A percentile compares a stretch with the other conserved stretches of the same genome.
Conservation (phyloP, 176 grass and related monocot species). For the Oryza coarctata region DNA sequence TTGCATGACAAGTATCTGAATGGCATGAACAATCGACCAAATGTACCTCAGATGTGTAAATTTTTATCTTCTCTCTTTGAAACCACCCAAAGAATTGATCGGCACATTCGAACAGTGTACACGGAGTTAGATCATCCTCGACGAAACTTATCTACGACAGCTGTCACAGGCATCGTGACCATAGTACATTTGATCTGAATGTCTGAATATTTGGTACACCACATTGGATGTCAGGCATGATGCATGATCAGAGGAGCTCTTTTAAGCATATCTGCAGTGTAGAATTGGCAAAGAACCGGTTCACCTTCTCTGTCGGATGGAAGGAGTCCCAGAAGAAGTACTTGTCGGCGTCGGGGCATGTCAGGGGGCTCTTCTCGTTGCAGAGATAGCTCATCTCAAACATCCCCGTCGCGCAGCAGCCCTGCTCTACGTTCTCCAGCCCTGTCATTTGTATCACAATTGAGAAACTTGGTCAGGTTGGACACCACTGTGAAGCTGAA, state of each 20-base stretch:
- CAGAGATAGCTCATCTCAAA: slow-evolving; percentile 73
- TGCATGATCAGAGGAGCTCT: slow-evolving; percentile 36
- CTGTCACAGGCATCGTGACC: background rate
- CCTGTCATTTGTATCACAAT: slow-evolving; percentile 28
- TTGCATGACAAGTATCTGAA: slow-evolving; percentile 3
- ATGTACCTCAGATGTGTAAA: slow-evolving; percentile 22
- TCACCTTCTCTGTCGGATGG: slow-evolving; percentile 77
- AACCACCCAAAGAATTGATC: slow-evolving; percentile 9
- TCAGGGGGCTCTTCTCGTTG: slow-evolving; percentile 40
- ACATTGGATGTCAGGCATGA: background rate
- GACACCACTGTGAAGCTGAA: background rate
- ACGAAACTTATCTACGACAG: background rate
- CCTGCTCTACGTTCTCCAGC: slow-evolving; percentile 76
- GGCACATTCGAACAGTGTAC: background rate
- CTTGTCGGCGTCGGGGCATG: slow-evolving; percentile 56
- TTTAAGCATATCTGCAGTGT: slow-evolving; percentile 32
- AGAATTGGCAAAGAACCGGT: slow-evolving; percentile 49
- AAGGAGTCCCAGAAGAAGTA: slow-evolving; percentile 92
- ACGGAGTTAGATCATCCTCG: background rate
- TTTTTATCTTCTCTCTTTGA: background rate
- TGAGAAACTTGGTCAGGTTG: background rate
- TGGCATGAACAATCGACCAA: slow-evolving; percentile 21
- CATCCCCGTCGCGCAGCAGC: slow-evolving; percentile 69
- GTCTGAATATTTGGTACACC: background rate
- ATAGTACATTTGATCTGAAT: background rate